A percentile compares a stretch with the other conserved stretches of the same genome.
Evolutionary conservation across 139 green algal species (phyloP).

Genomic region (Chlamydomonas urium): DNA sequence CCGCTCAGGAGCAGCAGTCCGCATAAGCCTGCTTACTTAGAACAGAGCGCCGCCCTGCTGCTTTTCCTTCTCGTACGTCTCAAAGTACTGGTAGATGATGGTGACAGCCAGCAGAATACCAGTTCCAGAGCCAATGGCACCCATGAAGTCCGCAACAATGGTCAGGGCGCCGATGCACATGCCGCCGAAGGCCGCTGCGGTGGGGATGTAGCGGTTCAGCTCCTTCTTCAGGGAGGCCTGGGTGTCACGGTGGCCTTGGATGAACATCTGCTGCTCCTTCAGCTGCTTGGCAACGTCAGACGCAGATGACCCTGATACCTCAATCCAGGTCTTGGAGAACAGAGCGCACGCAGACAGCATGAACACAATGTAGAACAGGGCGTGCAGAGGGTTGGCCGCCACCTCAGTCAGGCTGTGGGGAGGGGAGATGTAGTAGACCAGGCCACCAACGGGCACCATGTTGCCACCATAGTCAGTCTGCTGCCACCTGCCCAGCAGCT

Average conservation of each 20-base stretch:
- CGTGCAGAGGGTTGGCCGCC: constrained; percentile 91
- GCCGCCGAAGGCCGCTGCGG: constrained; percentile 89
- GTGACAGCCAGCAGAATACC: constrained; percentile 97
- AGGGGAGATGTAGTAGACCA: constrained; percentile 99
- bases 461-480: constrained; percentile 70
- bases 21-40: neutral
- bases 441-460: constrained; percentile 86
- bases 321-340: constrained; percentile 95
- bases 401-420: constrained; percentile 79
- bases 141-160: constrained; percentile 99
- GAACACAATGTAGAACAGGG: constrained; percentile 89
- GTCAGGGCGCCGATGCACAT: constrained; percentile 99
- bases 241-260: constrained; percentile 86
- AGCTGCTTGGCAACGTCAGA: constrained; percentile 97
- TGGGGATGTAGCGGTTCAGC: constrained; percentile 86
- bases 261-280: constrained; percentile 94
- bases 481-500: constrained; percentile 61
- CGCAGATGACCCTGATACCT: constrained; percentile 93
- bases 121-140: constrained; percentile 87
- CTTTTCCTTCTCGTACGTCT: constrained; percentile 85
- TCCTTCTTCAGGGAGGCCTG: constrained; percentile 82
- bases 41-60: constrained; percentile 25
- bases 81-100: constrained; percentile 96
- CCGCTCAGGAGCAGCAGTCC: too few relatives aligned
- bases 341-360: constrained; percentile 19